Conservation (phyloP, 2,329 filamentous ascomycete species). For the Leptographium galeiforme region DNA sequence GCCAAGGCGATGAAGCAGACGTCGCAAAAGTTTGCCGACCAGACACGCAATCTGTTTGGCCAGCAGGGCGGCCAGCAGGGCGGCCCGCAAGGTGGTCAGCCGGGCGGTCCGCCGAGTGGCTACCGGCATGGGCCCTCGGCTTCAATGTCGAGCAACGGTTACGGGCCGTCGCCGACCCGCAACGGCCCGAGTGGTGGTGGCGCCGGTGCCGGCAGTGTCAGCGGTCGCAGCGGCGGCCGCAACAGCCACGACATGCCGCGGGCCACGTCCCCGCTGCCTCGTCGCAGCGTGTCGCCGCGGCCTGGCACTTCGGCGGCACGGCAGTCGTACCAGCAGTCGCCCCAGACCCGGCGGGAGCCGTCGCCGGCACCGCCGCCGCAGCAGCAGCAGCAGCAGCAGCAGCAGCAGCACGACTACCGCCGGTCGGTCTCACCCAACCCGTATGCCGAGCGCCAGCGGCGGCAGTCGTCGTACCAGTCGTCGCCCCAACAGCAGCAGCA, state of each 20-base stretch:
- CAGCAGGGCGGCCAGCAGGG: background rate
- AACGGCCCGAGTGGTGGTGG: background rate
- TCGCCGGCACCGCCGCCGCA: background rate
- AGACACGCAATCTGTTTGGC: slow-evolving; percentile 69
- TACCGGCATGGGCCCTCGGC: background rate
- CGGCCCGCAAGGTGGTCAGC: background rate
- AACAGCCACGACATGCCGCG: slow-evolving; percentile 16
- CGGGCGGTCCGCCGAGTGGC: slow-evolving; percentile 4
- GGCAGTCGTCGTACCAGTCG: slow-evolving; percentile 20
- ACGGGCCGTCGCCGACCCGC: background rate
- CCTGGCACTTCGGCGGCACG: slow-evolving; percentile 32
- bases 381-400: slow-evolving; percentile 4
- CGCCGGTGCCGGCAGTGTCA: background rate
- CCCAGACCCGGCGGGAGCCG: slow-evolving; percentile 10
- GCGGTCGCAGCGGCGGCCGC: slow-evolving; percentile 9
- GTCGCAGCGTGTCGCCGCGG: slow-evolving; percentile 49
- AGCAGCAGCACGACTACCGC: background rate
- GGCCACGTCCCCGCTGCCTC: slow-evolving; percentile 46
- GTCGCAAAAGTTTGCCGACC: slow-evolving; percentile 73
- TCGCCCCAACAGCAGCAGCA: slow-evolving; percentile 15
- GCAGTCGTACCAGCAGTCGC: slow-evolving; percentile 5
- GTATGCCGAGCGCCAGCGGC: slow-evolving; percentile 30
- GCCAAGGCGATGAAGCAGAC: slow-evolving; percentile 92
- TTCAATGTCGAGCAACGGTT: background rate
- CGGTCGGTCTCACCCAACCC: slow-evolving; percentile 40